Evolutionary conservation across 257 asterid species (phyloP).

Genomic region (Solanum sitiens): DNA sequence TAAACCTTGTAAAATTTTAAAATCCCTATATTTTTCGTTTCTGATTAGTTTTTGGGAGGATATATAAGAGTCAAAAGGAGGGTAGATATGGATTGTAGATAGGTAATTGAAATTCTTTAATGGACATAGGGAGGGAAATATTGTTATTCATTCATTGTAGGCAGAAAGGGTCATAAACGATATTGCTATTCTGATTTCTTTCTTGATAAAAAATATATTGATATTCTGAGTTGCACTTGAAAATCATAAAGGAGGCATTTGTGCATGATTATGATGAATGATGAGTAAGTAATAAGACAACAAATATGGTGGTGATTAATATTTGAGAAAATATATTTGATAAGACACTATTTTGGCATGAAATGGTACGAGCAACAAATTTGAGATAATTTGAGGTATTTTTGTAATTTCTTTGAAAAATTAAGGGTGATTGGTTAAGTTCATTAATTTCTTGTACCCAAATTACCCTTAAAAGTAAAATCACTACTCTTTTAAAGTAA

Average conservation of each 20-base stretch:
- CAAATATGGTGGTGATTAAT: neutral
- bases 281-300: neutral
- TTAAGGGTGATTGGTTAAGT: too few species aligned
- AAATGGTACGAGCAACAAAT: too few species aligned
- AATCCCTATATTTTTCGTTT: constrained; percentile 9
- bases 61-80: constrained; percentile 5
- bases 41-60: neutral
- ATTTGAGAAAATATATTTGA: too few species aligned
- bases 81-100: constrained; percentile 31
- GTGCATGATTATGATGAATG: constrained; percentile 2
- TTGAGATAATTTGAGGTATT: too few species aligned
- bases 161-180: constrained; percentile 3
- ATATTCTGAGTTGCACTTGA: constrained; percentile 21
- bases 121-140: constrained; percentile 32
- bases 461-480: too few species aligned
- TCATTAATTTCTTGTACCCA: too few species aligned
- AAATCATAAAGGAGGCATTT: constrained; percentile 18
- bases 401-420: too few species aligned
- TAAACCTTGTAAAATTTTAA: constrained; percentile 15
- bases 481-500: too few species aligned
- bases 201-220: neutral
- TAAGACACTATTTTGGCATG: too few species aligned
- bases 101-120: constrained; percentile 34
- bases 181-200: constrained; percentile 3
- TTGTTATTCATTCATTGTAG: constrained; percentile 44